phyloP scores from a whole-genome alignment of 208 protist species.

The Tritrichomonas foetus region DNA sequence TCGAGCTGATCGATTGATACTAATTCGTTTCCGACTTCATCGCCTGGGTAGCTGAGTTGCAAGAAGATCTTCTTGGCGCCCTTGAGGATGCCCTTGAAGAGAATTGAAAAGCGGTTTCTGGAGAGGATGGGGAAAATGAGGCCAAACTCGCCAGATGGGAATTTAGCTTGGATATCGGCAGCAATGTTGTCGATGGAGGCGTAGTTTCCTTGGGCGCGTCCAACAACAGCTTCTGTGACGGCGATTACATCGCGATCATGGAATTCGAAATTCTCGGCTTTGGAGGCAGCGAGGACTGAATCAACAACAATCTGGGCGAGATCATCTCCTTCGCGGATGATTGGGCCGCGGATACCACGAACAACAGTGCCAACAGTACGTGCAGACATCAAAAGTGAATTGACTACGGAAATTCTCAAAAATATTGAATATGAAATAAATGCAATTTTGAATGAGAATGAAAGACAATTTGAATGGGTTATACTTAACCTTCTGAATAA shows the following conservation, averaged over 20 bases:
- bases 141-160: not conserved
- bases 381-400: not conserved
- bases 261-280: not conserved
- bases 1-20: not conserved
- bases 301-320: not conserved
- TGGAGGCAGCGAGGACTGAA: not conserved
- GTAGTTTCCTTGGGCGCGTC: not conserved
- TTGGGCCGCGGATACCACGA: not conserved
- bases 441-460: no score
- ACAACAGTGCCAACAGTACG: not conserved
- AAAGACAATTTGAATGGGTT: no score
- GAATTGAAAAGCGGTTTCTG: not conserved
- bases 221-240: not conserved
- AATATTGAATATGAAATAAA: no score
- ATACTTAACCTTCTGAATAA: no score
- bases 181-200: not conserved
- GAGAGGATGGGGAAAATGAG: not conserved
- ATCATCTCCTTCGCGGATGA: not conserved
- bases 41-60: not conserved
- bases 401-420: no score
- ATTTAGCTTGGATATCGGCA: not conserved
- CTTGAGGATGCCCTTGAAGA: not conserved
- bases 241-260: not conserved
- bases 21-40: conserved; percentile 2
- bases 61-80: not conserved